Evolutionary conservation across 2,329 filamentous ascomycete genomes (phyloP).

Genomic region (Volutella citrinella): DNA sequence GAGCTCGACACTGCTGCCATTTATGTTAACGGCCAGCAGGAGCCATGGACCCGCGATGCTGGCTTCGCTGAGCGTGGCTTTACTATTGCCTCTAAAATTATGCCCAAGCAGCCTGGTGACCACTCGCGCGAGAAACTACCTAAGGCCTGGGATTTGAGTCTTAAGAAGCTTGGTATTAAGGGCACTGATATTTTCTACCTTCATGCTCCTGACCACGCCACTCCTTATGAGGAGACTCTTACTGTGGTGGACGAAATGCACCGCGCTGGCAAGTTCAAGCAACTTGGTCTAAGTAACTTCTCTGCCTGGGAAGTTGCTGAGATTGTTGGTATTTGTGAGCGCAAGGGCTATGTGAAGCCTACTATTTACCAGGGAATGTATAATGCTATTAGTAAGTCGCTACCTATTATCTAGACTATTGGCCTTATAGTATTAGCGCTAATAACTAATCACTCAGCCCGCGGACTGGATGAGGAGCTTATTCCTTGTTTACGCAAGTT

Average conservation of each 20-base stretch:
- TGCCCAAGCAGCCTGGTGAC: conserved; percentile 64
- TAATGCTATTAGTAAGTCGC: conserved; percentile 28
- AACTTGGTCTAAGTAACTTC: conserved; percentile 69
- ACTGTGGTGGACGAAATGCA: conserved; percentile 66
- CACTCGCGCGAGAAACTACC: too few species aligned
- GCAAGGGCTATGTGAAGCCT: conserved; percentile 65
- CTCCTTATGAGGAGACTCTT: conserved; percentile 68
- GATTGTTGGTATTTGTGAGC: conserved; percentile 64
- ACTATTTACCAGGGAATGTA: conserved; percentile 77
- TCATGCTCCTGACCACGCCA: conserved; percentile 54
- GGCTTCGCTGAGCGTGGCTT: too few species aligned
- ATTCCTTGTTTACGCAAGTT: conserved; percentile 64
- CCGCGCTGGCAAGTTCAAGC: conserved; percentile 68
- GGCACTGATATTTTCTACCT: conserved; percentile 15
- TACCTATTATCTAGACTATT: too few species aligned
- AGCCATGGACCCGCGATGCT: too few species aligned
- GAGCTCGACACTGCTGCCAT: neutral
- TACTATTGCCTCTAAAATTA: too few species aligned
- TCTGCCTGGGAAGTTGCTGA: conserved; percentile 76
- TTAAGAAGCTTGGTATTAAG: conserved; percentile 51
- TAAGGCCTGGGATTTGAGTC: conserved; percentile 66
- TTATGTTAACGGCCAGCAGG: conserved; percentile 43
- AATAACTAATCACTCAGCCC: too few species aligned
- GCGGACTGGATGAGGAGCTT: conserved; percentile 63
- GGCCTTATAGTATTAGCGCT: too few species aligned